Conservation (phyloP, 108 stramenopile genomes). For the Bacterosira constricta region DNA sequence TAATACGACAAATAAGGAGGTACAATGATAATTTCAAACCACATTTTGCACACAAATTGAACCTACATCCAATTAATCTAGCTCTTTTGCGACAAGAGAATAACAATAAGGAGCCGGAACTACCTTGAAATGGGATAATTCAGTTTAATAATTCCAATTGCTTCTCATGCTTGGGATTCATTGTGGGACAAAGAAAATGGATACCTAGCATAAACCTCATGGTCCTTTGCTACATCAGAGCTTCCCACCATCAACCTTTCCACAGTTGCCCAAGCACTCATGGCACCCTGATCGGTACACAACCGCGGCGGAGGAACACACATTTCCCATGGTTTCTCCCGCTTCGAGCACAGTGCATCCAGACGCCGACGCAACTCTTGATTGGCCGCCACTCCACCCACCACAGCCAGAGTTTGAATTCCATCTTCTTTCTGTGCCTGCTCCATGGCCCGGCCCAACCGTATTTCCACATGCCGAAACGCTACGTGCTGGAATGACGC, state of each 20-base stretch:
- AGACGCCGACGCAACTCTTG: slow-evolving; percentile 81
- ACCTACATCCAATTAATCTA: no score
- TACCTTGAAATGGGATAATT: no score
- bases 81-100: no score
- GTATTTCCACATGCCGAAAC: slow-evolving; percentile 91
- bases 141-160: not conserved
- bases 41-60: no score
- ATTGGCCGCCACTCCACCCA: slow-evolving; percentile 98
- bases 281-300: slow-evolving; percentile 98
- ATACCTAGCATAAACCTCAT: slow-evolving; percentile 86
- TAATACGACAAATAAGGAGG: not conserved
- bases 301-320: slow-evolving; percentile 90
- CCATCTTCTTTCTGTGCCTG: slow-evolving; percentile 51
- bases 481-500: slow-evolving; percentile 95
- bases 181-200: slow-evolving; percentile 61
- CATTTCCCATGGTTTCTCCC: slow-evolving; percentile 71
- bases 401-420: slow-evolving; percentile 89
- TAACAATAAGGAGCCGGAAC: no score
- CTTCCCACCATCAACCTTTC: slow-evolving; percentile 85
- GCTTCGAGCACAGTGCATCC: slow-evolving; percentile 57
- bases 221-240: slow-evolving; percentile 76
- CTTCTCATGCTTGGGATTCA: not conserved
- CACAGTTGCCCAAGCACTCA: slow-evolving; percentile 95
- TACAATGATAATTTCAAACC: not conserved
- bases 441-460: slow-evolving; percentile 82